phyloP scores from a whole-genome alignment of 1,284 basidiomycete genomes.

The Golubevia pallescens region DNA sequence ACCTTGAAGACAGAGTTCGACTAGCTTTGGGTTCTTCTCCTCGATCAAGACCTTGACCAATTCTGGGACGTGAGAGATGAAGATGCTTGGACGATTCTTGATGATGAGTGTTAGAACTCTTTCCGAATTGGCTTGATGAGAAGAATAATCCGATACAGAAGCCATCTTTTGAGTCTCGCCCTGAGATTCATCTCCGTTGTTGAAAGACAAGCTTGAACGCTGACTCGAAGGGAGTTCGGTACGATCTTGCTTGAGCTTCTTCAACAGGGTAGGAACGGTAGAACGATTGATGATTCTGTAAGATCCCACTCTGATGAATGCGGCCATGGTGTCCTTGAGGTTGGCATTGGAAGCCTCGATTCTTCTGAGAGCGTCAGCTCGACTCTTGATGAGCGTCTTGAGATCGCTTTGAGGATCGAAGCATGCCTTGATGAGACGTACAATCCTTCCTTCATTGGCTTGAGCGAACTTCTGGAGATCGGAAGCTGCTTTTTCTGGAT shows the following conservation, averaged over 20 bases:
- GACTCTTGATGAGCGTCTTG: conserved; percentile 76
- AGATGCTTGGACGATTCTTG: conserved; percentile 78
- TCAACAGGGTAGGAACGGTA: conserved; percentile 77
- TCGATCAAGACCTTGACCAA: conserved; percentile 74
- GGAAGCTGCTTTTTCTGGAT: conserved; percentile 76
- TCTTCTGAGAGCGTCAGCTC: conserved; percentile 37
- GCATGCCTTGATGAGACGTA: conserved; percentile 80
- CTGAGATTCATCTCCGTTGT: not conserved
- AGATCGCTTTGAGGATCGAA: conserved; percentile 84
- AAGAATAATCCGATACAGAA: conserved; percentile 9
- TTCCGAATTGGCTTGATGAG: conserved; percentile 45
- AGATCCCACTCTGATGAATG: conserved; percentile 76
- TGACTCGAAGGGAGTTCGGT: no score
- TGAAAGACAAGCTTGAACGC: no score
- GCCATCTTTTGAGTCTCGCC: conserved; percentile 12
- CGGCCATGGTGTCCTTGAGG: conserved; percentile 17
- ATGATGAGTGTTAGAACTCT: conserved; percentile 71
- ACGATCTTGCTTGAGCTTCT: conserved; percentile 70
- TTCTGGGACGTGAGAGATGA: conserved; percentile 76
- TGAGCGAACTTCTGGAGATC: conserved; percentile 85
- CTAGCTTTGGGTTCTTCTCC: conserved; percentile 70
- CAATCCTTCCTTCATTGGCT: conserved; percentile 82
- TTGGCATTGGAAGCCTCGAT: conserved; percentile 19
- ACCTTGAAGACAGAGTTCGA: conserved; percentile 68
- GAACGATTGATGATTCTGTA: conserved; percentile 83